Percentiles rank a stretch among this genome's conserved stretches.
phyloP scores from a whole-genome alignment of 345 rosid species.

The Arabis alpina region DNA sequence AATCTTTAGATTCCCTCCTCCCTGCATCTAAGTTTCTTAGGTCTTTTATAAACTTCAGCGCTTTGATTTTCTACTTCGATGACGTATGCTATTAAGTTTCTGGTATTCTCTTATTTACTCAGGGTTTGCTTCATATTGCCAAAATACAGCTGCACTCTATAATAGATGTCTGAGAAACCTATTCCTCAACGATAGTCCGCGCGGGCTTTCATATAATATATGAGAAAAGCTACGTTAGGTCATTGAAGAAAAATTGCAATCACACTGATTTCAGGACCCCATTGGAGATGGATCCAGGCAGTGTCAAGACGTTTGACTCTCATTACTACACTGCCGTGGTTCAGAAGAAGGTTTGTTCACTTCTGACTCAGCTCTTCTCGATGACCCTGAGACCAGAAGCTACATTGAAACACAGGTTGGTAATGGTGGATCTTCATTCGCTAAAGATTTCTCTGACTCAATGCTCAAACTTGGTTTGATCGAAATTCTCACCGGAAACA shows the following conservation, averaged over 20 bases:
- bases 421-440: slow-evolving; percentile 45
- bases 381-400: slow-evolving; percentile 47
- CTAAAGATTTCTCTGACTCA: slow-evolving; percentile 55
- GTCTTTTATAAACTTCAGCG: too few relatives aligned
- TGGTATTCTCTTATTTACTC: too few relatives aligned
- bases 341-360: slow-evolving; percentile 57
- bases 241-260: slow-evolving; percentile 54
- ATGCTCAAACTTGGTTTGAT: slow-evolving; percentile 64
- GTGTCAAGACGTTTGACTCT: slow-evolving; percentile 55
- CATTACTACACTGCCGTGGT: slow-evolving; percentile 53
- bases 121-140: too few relatives aligned
- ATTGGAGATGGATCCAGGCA: slow-evolving; percentile 69
- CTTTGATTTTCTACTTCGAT: too few relatives aligned
- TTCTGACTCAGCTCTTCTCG: slow-evolving; percentile 68
- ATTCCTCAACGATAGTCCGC: too few relatives aligned
- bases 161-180: too few relatives aligned
- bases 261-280: slow-evolving; percentile 43
- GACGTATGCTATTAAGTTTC: too few relatives aligned
- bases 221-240: slow-evolving; percentile 39
- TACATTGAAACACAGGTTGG: slow-evolving; percentile 44
- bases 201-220: too few relatives aligned
- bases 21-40: too few relatives aligned
- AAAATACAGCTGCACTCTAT: too few relatives aligned
- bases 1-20: too few relatives aligned
- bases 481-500: slow-evolving; percentile 49